These are phyloP conservation scores for Verticillium albo-atrum DNA, from an alignment of 2,329 filamentous ascomycete genomes.

Conservation along the genomic window DNA sequence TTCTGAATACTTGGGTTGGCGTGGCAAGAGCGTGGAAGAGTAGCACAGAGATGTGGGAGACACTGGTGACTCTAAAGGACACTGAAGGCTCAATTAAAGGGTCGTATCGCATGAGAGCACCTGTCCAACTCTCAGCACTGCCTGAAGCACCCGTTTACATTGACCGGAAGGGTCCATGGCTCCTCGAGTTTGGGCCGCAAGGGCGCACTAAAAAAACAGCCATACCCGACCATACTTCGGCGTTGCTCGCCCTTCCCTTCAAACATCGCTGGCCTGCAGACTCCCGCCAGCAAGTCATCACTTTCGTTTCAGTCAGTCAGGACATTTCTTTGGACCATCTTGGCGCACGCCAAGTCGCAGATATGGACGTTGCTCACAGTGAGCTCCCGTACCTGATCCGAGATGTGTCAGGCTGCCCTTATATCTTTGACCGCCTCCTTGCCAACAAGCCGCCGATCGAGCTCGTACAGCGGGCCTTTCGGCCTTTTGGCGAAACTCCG, in stretches of 20 bases:
- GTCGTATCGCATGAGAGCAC: conserved; percentile 39
- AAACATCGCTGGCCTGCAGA: conserved; percentile 38
- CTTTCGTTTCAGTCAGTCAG: conserved; percentile 24
- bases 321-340: conserved; percentile 25
- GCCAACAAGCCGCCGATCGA: conserved; percentile 36
- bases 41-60: conserved; percentile 21
- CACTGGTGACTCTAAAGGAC: conserved; percentile 15
- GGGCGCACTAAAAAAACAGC: conserved; percentile 12
- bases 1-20: conserved; percentile 41
- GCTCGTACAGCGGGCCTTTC: conserved; percentile 31
- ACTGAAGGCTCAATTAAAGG: conserved; percentile 21
- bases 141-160: conserved; percentile 34
- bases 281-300: conserved; percentile 37
- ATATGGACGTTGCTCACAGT: conserved; percentile 13
- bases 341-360: conserved; percentile 20
- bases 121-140: conserved; percentile 33
- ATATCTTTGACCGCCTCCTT: conserved; percentile 35
- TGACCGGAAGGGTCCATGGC: conserved; percentile 30
- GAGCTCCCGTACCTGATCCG: conserved; percentile 32
- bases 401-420: conserved; percentile 28
- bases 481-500: conserved; percentile 18
- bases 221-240: conserved; percentile 36
- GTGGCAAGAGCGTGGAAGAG: conserved; percentile 38
- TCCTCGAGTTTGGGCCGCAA: conserved; percentile 21
- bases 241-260: conserved; percentile 43